Evolutionary conservation across 148 eudicot genomes (phyloP).

Genomic region (Dysphania ambrosioides): DNA sequence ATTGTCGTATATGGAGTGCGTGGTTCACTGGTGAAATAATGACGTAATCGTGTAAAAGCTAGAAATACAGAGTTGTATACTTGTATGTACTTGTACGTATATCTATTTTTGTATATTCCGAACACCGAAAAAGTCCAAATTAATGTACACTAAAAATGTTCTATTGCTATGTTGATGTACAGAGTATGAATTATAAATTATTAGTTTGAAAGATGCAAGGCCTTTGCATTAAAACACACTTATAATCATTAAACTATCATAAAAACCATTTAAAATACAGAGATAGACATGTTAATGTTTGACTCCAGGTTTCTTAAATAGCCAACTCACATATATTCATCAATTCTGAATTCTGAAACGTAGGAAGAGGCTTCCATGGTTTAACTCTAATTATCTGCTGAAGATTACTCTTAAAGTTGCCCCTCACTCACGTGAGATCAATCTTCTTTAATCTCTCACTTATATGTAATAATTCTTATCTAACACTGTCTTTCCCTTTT

Average conservation of each 20-base stretch:
- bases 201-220: too few relatives aligned
- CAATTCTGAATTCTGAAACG: not conserved
- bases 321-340: not conserved
- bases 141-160: too few relatives aligned
- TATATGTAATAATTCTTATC: not conserved
- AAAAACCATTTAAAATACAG: not conserved
- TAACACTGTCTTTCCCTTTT: not conserved
- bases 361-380: not conserved
- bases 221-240: not conserved
- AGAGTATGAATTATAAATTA: too few relatives aligned
- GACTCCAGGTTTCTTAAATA: not conserved
- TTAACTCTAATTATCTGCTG: not conserved
- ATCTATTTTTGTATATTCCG: too few relatives aligned
- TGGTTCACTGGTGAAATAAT: too few relatives aligned
- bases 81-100: too few relatives aligned
- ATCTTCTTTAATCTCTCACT: not conserved
- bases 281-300: not conserved
- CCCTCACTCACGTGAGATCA: conserved; percentile 18
- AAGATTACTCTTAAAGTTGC: not conserved
- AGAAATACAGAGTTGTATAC: too few relatives aligned
- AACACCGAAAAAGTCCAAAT: too few relatives aligned
- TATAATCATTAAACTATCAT: not conserved
- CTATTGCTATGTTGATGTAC: too few relatives aligned
- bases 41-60: too few relatives aligned
- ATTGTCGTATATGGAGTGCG: too few relatives aligned